Evolutionary conservation across 169 alveolate species (phyloP).

Genomic region (Cryptosporidium sp.): DNA sequence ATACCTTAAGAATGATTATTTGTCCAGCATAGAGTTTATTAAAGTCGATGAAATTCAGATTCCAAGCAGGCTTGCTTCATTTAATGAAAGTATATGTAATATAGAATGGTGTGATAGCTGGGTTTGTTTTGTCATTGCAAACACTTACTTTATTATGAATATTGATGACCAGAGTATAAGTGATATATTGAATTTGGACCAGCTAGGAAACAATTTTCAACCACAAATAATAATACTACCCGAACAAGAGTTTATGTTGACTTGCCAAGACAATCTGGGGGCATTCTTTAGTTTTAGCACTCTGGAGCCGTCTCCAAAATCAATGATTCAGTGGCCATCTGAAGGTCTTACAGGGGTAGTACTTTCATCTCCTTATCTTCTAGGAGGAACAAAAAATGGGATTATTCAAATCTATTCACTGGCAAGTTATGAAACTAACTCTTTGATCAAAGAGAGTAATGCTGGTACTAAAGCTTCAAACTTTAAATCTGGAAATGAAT

Average conservation of each 20-base stretch:
- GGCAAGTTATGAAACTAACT: constrained; percentile 5
- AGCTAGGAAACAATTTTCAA: constrained; percentile 21
- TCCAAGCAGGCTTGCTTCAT: constrained; percentile 26
- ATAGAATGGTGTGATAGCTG: constrained; percentile 74
- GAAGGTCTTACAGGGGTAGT: constrained; percentile 68
- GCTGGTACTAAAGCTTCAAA: background rate
- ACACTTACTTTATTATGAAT: constrained; percentile 47
- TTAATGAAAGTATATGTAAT: constrained; percentile 24
- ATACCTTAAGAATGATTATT: background rate
- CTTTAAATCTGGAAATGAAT: background rate
- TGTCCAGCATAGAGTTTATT: constrained; percentile 18
- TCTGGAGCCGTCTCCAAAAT: constrained; percentile 60
- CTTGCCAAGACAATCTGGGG: constrained; percentile 70
- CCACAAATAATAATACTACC: constrained; percentile 43
- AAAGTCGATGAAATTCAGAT: constrained; percentile 42
- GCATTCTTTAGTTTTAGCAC: constrained; percentile 45
- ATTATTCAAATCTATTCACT: constrained; percentile 61
- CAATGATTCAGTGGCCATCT: constrained; percentile 75
- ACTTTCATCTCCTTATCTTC: constrained; percentile 54
- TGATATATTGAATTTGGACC: constrained; percentile 56
- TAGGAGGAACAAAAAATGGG: constrained; percentile 68
- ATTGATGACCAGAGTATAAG: constrained; percentile 43
- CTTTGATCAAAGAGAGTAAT: background rate
- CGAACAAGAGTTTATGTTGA: constrained; percentile 59
- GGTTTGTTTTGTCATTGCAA: constrained; percentile 50